Conservation (phyloP, 208 protist genomes). For the Crithidia brevicula region DNA sequence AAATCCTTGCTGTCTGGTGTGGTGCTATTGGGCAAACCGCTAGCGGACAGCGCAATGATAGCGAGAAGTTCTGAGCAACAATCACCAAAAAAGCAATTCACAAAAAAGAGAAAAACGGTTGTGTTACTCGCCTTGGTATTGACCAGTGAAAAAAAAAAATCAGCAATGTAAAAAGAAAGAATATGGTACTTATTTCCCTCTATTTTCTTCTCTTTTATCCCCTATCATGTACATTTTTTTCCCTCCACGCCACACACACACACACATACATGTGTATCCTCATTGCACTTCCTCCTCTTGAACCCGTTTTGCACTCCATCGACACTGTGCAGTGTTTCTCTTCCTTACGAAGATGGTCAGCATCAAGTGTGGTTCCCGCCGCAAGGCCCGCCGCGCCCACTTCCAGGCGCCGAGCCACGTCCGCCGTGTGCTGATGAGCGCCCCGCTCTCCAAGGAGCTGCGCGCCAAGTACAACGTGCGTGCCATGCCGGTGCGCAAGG, state of each 20-base stretch:
- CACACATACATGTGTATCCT: background rate
- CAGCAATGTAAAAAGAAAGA: too few species aligned
- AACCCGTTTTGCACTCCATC: background rate
- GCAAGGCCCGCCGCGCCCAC: constrained; percentile 99
- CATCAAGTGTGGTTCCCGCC: constrained; percentile 92
- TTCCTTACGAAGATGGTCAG: constrained; percentile 61
- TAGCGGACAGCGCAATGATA: too few species aligned
- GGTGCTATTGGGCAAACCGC: too few species aligned
- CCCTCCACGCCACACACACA: too few species aligned
- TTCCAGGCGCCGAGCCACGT: constrained; percentile 98
- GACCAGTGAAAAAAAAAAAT: too few species aligned
- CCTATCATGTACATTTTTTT: too few species aligned
- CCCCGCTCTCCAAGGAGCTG: constrained; percentile 99
- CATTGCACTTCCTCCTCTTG: background rate
- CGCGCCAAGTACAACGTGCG: constrained; percentile 98
- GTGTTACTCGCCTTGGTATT: too few species aligned
- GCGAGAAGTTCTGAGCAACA: background rate
- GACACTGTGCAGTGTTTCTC: constrained; percentile 29
- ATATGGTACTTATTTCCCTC: too few species aligned
- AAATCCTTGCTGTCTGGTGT: too few species aligned
- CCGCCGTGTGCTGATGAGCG: constrained; percentile 98
- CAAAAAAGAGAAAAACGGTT: background rate
- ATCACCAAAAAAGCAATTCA: too few species aligned
- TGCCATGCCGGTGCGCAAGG: constrained; percentile 98
- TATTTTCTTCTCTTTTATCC: too few species aligned